Evolutionary conservation across 225 moss, liverwort and hornwort genomes (phyloP).

Genomic region (Antitrichia curtipendula): DNA sequence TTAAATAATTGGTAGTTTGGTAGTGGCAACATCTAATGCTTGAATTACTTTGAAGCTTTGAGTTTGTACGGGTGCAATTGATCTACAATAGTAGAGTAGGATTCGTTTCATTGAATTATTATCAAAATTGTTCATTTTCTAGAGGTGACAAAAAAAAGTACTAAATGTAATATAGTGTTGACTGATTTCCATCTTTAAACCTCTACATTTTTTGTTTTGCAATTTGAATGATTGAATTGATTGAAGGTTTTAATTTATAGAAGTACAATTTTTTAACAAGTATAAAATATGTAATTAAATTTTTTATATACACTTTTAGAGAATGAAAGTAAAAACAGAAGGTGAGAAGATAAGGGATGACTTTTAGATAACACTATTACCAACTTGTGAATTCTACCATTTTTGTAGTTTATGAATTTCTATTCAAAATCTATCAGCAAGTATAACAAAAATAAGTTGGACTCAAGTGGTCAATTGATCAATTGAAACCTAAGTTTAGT

Average conservation of each 20-base stretch:
- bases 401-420: neutral
- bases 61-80: neutral
- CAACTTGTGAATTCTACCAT: neutral
- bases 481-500: too few species aligned
- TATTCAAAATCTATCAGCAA: neutral
- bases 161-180: neutral
- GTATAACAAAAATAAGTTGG: rapidly evolving
- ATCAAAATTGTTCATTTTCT: neutral
- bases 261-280: too few species aligned
- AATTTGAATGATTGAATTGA: too few species aligned
- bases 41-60: neutral
- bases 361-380: neutral
- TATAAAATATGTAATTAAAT: too few species aligned
- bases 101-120: neutral
- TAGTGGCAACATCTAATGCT: neutral
- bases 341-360: neutral
- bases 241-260: too few species aligned
- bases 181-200: too few species aligned
- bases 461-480: neutral
- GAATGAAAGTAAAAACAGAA: too few species aligned
- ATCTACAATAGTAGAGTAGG: neutral
- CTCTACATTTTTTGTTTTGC: too few species aligned
- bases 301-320: too few species aligned
- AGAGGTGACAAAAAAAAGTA: neutral
- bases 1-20: neutral